Conservation (phyloP, 352 stramenopile species). For the Halophytophthora polymorphica region DNA sequence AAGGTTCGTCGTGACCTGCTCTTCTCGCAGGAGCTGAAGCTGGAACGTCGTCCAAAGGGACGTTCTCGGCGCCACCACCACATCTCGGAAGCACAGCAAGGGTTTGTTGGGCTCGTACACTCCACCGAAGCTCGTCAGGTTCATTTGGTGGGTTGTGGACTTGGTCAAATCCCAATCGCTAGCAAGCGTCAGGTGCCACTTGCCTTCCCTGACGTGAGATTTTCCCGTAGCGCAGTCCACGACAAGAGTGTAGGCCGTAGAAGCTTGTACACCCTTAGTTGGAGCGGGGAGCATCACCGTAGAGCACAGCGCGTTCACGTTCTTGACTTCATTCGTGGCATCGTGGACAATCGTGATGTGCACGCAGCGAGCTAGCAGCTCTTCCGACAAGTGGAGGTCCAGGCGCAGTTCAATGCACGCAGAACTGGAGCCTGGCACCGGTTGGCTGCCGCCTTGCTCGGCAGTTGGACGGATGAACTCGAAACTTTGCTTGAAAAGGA, state of each 20-base stretch:
- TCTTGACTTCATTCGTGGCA: constrained; percentile 28
- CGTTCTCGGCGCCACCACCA: constrained; percentile 40
- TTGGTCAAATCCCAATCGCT: constrained; percentile 46
- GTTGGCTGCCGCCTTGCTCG: constrained; percentile 3
- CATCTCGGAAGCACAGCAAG: constrained; percentile 62
- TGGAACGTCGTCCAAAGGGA: constrained; percentile 46
- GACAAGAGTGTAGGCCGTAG: constrained; percentile 44
- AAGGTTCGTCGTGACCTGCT: constrained; percentile 24
- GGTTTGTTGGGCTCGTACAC: constrained; percentile 66
- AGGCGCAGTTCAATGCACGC: constrained; percentile 33
- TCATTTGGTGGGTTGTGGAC: constrained; percentile 32
- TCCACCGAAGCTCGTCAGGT: constrained; percentile 43
- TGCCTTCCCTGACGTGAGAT: constrained; percentile 34
- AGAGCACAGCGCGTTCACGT: constrained; percentile 30
- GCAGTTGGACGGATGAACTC: constrained; percentile 22
- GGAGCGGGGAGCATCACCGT: constrained; percentile 15
- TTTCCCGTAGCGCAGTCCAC: constrained; percentile 41
- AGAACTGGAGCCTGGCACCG: neutral
- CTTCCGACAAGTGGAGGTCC: constrained; percentile 60
- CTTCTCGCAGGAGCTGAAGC: constrained; percentile 36
- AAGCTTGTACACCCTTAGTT: constrained; percentile 1
- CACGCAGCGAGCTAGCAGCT: constrained; percentile 35
- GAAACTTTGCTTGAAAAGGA: constrained; percentile 61
- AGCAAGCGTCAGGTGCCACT: constrained; percentile 58
- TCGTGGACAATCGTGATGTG: constrained; percentile 55